These are phyloP conservation scores for Melanogaster broomeanus DNA, from an alignment of 768 basidiomycete species.

Conservation along the genomic window DNA sequence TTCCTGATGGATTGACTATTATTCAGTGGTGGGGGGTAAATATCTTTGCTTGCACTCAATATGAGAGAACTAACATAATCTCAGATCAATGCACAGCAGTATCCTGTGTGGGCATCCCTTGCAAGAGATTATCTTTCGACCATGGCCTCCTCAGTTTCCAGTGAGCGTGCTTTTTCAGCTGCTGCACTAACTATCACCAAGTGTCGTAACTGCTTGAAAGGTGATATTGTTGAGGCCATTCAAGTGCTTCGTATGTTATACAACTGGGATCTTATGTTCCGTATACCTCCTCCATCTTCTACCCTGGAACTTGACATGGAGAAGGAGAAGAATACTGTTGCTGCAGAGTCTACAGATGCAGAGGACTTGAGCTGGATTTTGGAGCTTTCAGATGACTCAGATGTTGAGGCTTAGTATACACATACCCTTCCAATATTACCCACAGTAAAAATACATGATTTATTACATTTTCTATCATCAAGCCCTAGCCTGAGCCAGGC, in stretches of 20 bases:
- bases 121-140: slow-evolving; percentile 38
- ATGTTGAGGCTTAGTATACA: neutral
- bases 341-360: neutral
- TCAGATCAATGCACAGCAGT: slow-evolving; percentile 1
- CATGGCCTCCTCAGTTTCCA: too few species aligned
- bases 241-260: slow-evolving; percentile 32
- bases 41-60: too few species aligned
- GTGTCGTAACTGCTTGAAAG: slow-evolving; percentile 34
- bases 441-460: neutral
- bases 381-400: neutral
- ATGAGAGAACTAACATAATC: too few species aligned
- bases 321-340: neutral
- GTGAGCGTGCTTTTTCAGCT: slow-evolving; percentile 41
- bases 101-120: slow-evolving; percentile 36
- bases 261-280: slow-evolving; percentile 25
- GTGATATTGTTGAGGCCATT: slow-evolving; percentile 36
- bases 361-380: neutral
- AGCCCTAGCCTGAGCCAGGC: neutral
- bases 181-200: slow-evolving; percentile 42
- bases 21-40: too few species aligned
- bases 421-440: neutral
- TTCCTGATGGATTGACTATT: too few species aligned
- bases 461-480: neutral
- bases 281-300: neutral
- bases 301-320: neutral